These are phyloP conservation scores for Lentinula edodes DNA, from an alignment of 768 basidiomycete genomes.

Conservation along the genomic window DNA sequence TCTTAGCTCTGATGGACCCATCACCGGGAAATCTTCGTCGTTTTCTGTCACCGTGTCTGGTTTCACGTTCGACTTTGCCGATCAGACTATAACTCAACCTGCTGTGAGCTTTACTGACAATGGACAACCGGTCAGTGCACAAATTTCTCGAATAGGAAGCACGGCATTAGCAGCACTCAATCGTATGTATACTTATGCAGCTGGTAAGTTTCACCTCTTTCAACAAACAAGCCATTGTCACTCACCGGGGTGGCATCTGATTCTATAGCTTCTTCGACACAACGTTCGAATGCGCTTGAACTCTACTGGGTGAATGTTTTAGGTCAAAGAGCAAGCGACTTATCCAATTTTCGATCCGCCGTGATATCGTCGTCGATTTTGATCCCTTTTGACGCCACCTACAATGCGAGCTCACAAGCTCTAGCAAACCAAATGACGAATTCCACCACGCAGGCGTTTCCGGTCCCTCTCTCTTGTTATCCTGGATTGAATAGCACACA, in stretches of 20 bases:
- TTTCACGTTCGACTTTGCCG: slow-evolving; percentile 55
- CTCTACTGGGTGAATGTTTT: slow-evolving; percentile 54
- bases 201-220: slow-evolving; percentile 33
- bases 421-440: slow-evolving; percentile 36
- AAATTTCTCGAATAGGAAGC: slow-evolving; percentile 37
- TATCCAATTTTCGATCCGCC: slow-evolving; percentile 41
- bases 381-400: slow-evolving; percentile 54
- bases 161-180: slow-evolving; percentile 38
- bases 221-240: background rate
- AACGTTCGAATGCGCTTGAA: slow-evolving; percentile 39
- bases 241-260: background rate
- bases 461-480: slow-evolving; percentile 57
- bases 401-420: slow-evolving; percentile 19
- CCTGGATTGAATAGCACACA: slow-evolving; percentile 40
- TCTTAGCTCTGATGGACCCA: slow-evolving; percentile 37
- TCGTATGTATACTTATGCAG: slow-evolving; percentile 55
- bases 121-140: slow-evolving; percentile 40
- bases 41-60: slow-evolving; percentile 44
- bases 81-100: slow-evolving; percentile 42
- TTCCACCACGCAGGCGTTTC: slow-evolving; percentile 40
- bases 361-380: slow-evolving; percentile 42
- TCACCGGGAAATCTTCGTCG: slow-evolving; percentile 17
- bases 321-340: slow-evolving; percentile 34
- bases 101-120: slow-evolving; percentile 37
- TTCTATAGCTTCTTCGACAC: slow-evolving; percentile 48